phyloP scores from a whole-genome alignment of 257 asterid genomes.

The Coffea eugenioides region DNA sequence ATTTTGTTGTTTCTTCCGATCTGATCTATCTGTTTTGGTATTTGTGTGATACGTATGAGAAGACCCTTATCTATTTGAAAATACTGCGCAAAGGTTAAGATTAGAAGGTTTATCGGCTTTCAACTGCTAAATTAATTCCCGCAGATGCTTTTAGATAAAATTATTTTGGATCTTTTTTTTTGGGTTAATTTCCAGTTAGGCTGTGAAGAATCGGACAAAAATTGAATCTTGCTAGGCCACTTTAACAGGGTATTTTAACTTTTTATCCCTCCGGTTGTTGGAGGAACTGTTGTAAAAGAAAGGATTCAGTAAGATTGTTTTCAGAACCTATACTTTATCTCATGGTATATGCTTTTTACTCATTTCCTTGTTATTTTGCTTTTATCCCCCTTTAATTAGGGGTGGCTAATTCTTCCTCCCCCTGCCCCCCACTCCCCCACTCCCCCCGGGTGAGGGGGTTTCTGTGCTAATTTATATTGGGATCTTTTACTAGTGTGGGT shows the following conservation, averaged over 20 bases:
- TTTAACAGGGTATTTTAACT: too few species aligned
- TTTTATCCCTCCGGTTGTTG: neutral
- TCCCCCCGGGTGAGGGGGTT: too few species aligned
- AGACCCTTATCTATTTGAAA: neutral
- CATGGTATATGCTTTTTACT: neutral
- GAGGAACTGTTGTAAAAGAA: neutral
- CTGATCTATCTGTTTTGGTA: conserved; percentile 6
- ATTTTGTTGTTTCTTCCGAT: neutral
- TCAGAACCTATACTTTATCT: neutral
- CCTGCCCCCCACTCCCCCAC: too few species aligned
- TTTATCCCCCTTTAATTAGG: too few species aligned
- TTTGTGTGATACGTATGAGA: neutral
- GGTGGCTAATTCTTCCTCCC: too few species aligned
- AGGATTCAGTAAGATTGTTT: neutral
- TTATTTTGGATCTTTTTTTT: neutral
- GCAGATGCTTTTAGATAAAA: neutral
- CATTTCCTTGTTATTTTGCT: neutral
- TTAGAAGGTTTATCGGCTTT: neutral
- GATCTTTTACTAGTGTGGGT: neutral
- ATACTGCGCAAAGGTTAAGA: neutral
- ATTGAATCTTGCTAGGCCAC: neutral
- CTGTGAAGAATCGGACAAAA: neutral
- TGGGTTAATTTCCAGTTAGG: neutral
- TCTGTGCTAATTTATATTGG: neutral
- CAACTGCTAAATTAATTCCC: neutral